Percentiles rank a stretch among this genome's conserved stretches.
Evolutionary conservation across 768 basidiomycete species (phyloP).

Genomic region (Mycena haematopus): DNA sequence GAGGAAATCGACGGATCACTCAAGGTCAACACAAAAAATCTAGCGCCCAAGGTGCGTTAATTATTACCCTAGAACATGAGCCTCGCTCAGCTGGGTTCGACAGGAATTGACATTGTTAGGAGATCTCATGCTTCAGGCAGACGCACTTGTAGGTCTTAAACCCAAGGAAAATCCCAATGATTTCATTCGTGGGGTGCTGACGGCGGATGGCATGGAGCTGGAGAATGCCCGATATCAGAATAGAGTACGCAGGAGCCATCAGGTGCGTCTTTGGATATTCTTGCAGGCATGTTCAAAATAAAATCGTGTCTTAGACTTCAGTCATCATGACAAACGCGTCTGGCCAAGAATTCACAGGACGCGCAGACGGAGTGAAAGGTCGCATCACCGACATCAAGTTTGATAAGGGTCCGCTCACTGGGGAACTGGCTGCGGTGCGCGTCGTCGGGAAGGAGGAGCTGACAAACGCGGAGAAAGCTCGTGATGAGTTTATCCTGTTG

Average conservation of each 20-base stretch:
- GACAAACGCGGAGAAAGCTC: neutral
- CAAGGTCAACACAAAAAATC: conserved; percentile 32
- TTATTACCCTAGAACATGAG: neutral
- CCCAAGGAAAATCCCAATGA: conserved; percentile 44
- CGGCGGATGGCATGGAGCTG: conserved; percentile 39
- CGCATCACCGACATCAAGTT: neutral
- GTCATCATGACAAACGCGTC: neutral
- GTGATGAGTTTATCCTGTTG: neutral
- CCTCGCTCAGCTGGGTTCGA: neutral
- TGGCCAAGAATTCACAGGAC: neutral
- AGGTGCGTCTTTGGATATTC: neutral
- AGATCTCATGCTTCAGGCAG: conserved; percentile 39
- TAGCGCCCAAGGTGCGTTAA: conserved; percentile 32
- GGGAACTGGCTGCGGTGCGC: neutral
- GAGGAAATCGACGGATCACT: neutral
- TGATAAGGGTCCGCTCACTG: neutral
- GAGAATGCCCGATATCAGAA: conserved; percentile 40
- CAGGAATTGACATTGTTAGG: conserved; percentile 43
- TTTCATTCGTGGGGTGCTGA: conserved; percentile 35
- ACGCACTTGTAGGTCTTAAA: conserved; percentile 40
- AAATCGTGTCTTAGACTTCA: neutral
- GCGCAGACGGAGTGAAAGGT: neutral
- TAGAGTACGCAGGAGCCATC: neutral
- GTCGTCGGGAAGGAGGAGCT: neutral
- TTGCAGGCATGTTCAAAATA: neutral